These are phyloP conservation scores for Eucalyptus sp. DNA, from an alignment of 345 rosid genomes.

Conservation along the genomic window DNA sequence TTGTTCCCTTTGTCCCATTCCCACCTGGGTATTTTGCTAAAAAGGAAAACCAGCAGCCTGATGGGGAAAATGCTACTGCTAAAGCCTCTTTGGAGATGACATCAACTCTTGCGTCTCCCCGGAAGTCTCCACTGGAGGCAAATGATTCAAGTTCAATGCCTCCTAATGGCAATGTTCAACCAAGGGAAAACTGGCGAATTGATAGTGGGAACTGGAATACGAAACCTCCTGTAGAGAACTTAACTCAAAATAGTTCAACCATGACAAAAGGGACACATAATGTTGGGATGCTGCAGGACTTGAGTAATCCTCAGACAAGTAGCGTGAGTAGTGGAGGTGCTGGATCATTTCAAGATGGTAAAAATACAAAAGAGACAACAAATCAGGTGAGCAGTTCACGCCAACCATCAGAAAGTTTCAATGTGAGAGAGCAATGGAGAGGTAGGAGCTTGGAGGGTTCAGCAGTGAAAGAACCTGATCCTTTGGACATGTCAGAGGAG, in stretches of 20 bases:
- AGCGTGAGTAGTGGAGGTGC: not conserved
- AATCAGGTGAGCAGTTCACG: not conserved
- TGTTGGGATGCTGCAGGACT: slow-evolving; percentile 1
- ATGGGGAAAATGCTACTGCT: slow-evolving; percentile 1
- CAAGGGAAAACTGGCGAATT: slow-evolving; percentile 6
- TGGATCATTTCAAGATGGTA: not conserved
- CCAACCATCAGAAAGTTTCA: slow-evolving; percentile 10
- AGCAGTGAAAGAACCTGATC: slow-evolving; percentile 70
- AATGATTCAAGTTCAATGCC: not conserved
- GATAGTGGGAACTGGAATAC: slow-evolving; percentile 10
- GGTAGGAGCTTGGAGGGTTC: slow-evolving; percentile 92
- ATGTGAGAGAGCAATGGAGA: slow-evolving; percentile 20
- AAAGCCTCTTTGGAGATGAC: slow-evolving; percentile 2
- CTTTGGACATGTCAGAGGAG: slow-evolving; percentile 98
- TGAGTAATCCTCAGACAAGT: not conserved
- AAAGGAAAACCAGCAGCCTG: slow-evolving; percentile 24
- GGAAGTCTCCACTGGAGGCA: not conserved
- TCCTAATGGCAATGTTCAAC: not conserved
- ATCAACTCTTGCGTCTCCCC: slow-evolving; percentile 6
- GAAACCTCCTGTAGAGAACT: not conserved
- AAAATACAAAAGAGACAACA: not conserved
- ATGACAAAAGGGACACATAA: not conserved
- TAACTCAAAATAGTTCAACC: not conserved
- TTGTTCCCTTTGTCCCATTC: slow-evolving; percentile 82
- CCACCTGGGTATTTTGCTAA: slow-evolving; percentile 80